These are phyloP conservation scores for Zoysia pacifica DNA, from an alignment of 176 grass and related monocot genomes.

Conservation along the genomic window DNA sequence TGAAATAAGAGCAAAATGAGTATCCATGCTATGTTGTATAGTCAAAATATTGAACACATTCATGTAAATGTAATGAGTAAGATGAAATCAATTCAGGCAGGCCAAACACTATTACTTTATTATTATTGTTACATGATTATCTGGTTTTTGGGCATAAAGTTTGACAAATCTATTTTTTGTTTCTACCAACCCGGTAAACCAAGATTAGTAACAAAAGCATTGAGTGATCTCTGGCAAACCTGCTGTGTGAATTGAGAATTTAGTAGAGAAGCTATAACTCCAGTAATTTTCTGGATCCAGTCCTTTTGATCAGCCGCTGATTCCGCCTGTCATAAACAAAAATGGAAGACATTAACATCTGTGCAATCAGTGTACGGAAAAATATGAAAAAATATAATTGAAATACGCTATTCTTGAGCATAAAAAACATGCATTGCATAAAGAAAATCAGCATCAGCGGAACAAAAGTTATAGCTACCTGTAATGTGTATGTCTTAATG, in stretches of 20 bases:
- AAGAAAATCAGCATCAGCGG: constrained; percentile 10
- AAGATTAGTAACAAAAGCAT: constrained; percentile 35
- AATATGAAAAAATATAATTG: not conserved
- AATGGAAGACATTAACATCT: constrained; percentile 29
- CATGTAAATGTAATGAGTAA: too few species aligned
- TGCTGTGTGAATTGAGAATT: constrained; percentile 68
- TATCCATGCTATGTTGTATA: not conserved
- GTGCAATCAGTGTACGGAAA: not conserved
- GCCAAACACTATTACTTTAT: too few species aligned
- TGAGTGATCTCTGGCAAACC: constrained; percentile 40
- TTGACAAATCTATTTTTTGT: not conserved
- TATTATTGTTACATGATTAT: constrained; percentile 18
- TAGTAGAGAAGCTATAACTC: constrained; percentile 94
- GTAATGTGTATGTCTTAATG: constrained; percentile 78
- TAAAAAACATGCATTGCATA: constrained; percentile 5
- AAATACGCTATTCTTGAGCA: constrained; percentile 4
- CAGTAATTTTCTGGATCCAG: constrained; percentile 94
- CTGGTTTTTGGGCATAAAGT: not conserved
- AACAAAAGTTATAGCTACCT: constrained; percentile 55
- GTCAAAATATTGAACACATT: not conserved
- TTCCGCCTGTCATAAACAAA: constrained; percentile 65
- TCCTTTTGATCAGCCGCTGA: constrained; percentile 83
- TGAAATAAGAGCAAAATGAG: constrained; percentile 31
- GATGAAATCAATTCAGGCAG: too few species aligned
- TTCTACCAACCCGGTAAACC: constrained; percentile 13